Evolutionary conservation across 2,329 filamentous ascomycete species (phyloP), one percentile per base, ranked within the genome.

Genomic region (Penicillium palitans): DNA sequence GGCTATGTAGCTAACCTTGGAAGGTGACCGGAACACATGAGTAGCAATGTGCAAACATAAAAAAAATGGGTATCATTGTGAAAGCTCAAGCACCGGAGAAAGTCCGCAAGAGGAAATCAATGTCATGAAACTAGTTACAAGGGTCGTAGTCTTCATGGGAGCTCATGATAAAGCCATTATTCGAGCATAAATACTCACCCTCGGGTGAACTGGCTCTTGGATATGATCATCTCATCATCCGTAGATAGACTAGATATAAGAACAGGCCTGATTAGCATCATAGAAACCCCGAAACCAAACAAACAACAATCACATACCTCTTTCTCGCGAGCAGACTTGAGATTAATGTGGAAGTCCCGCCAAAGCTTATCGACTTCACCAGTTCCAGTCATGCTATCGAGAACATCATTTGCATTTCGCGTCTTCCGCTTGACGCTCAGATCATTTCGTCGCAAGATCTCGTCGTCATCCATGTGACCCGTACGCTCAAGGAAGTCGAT

Each of bases 351-450:
- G 66, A 91, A 93, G 54, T 88, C 83, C 10, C 76, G 74, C 73
- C 87, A 91, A 15, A 93, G 74, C 21, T 78, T 79, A 63, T 79
- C 81, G 27, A 92, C 79, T 65, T 87, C 82, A 2, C 84, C 83
- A 1, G 74, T 76, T 12, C 75, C 71, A 57, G 83, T 80, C 89
- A 91, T 92, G 2, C 70, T 72, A 60, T 88, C 84, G 3, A 90
- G 81, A 27, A 91, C 82, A 49, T 79, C 76, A 56, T 88, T 83
- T 1, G 88, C 88, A 52, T 85, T 79, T 63, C 84, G 83, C 33
- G 81, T 78, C 42, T 82, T 78, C 69, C 86, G 83, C 69, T 82
- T 84, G 25, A 81, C 77, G 62, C 81, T 87, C 83, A 85, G 83
- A 56, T 78, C 79, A 57, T 87, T 85, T 9, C 88, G 80, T 69